A percentile compares a stretch with the other conserved stretches of the same genome.
phyloP scores from a whole-genome alignment of 495 filamentous ascomycete genomes.

The Lophiostoma macrostomum region DNA sequence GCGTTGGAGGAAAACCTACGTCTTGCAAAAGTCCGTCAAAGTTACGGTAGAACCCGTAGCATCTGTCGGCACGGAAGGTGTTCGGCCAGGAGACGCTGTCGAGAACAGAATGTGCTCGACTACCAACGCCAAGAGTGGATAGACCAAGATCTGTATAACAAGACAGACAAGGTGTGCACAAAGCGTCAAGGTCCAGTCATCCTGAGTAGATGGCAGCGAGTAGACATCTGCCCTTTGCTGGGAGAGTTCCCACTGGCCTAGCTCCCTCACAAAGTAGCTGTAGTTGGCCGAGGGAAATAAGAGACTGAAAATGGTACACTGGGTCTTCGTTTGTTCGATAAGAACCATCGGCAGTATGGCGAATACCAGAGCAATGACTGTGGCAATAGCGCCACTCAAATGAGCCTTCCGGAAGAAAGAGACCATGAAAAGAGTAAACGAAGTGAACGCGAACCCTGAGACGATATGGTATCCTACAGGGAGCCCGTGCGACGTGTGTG shows the following conservation, averaged over 20 bases:
- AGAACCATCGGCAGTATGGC: slow-evolving; percentile 68
- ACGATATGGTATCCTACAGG: slow-evolving; percentile 63
- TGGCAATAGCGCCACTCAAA: slow-evolving; percentile 68
- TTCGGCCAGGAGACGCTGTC: slow-evolving; percentile 58
- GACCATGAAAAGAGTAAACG: slow-evolving; percentile 66
- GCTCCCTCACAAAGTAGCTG: slow-evolving; percentile 65
- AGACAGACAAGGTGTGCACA: slow-evolving; percentile 68
- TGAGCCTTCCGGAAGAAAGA: slow-evolving; percentile 76
- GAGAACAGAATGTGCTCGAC: slow-evolving; percentile 73
- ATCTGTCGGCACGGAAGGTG: slow-evolving; percentile 41
- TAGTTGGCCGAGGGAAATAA: slow-evolving; percentile 76
- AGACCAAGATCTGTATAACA: slow-evolving; percentile 68
- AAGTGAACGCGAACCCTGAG: slow-evolving; percentile 62
- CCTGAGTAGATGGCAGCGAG: slow-evolving; percentile 52
- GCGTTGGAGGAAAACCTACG: slow-evolving; percentile 48
- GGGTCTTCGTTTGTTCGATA: slow-evolving; percentile 48
- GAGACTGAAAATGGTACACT: slow-evolving; percentile 56
- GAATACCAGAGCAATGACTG: slow-evolving; percentile 60
- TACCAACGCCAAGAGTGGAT: slow-evolving; percentile 64
- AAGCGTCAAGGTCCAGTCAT: slow-evolving; percentile 59
- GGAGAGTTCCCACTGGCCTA: slow-evolving; percentile 48
- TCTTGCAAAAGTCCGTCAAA: slow-evolving; percentile 68
- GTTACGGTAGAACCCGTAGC: slow-evolving; percentile 45
- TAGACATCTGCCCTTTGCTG: slow-evolving; percentile 54
- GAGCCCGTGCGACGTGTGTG: slow-evolving; percentile 55